Evolutionary conservation across 106 monocot genomes (phyloP).

Genomic region (Acorus calamus): DNA sequence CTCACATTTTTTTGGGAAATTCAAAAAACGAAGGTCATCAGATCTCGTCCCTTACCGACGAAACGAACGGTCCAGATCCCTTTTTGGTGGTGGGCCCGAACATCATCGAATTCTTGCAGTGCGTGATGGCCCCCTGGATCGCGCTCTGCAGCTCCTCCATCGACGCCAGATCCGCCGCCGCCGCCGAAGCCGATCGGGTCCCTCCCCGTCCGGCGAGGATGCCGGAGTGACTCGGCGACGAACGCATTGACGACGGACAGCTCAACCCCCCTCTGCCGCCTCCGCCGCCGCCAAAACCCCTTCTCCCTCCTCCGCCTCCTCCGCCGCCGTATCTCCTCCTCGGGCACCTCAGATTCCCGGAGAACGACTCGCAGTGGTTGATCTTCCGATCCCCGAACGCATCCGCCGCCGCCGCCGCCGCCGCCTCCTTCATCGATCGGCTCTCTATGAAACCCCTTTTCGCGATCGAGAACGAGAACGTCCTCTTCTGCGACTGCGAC

Average conservation of each 20-base stretch:
- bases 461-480: slow-evolving; percentile 66
- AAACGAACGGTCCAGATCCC: no score
- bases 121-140: slow-evolving; percentile 80
- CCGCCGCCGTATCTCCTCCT: slow-evolving; percentile 30
- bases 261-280: slow-evolving; percentile 8
- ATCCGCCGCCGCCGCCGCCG: slow-evolving; percentile 3
- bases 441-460: slow-evolving; percentile 9
- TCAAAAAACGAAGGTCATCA: no score
- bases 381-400: neutral
- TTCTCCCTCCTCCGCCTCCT: neutral
- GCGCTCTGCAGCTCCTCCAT: slow-evolving; percentile 96
- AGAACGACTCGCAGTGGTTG: slow-evolving; percentile 45
- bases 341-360: slow-evolving; percentile 54
- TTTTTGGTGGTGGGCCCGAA: no score
- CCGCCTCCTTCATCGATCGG: slow-evolving; percentile 1
- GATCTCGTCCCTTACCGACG: no score
- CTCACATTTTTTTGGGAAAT: no score
- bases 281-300: no score
- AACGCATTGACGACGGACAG: slow-evolving; percentile 85
- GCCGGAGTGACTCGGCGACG: slow-evolving; percentile 79
- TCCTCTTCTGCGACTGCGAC: slow-evolving; percentile 27
- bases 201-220: slow-evolving; percentile 22
- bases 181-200: neutral
- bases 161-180: slow-evolving; percentile 7
- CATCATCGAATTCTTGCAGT: slow-evolving; percentile 73